Base-by-base conservation (phyloP, 2,329 filamentous ascomycete genomes). In the Cryphonectria naterciae region DNA sequence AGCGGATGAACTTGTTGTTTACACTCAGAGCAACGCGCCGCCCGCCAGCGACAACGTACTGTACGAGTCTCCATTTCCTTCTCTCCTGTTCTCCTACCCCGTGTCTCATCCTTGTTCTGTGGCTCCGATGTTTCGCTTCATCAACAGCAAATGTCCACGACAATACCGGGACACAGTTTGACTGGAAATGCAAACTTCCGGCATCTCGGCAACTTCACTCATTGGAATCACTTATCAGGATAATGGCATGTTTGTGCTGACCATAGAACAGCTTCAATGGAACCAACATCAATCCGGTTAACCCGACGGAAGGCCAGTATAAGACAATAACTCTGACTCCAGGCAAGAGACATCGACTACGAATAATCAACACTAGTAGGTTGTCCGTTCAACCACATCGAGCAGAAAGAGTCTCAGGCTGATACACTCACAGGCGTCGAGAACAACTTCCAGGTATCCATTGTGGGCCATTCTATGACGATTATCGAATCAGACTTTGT, bases 401-500 rank as follows among this genome's bases (percentile, higher is more conserved):
- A 19, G 25, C 11, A 35, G 0, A 0, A 46, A 49, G 19, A 2
- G 2, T 5, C 22, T 6, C 28, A 37, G 28, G 5, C 25, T 69
- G 15, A 69, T 19, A 28, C 10, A 32, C 3, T 4, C 37, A 46
- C n/a, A 69, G 69, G 70, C n/a, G 72, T 72, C 19, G 70, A 73
- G 4, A 72, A 73, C 32, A 32, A 69, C 35, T 70, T 73, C 37
- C 67, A 69, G 49, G 69, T 89, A 28, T 84, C 86, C 35, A 81
- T 87, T 11, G 83, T 81, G 68, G 80, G 81, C 43, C 86, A 89
- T 76, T 78, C 77, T 19, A 79, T 89, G 74, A 85, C 82, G 1
- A 80, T 89, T 66, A 85, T 88, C 63, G 79, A 83, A 8, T 83
- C 81, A 58, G 87, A 89, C 73, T 84, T 87, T 22, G 85, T 88